phyloP scores from a whole-genome alignment of 2,329 filamentous ascomycete genomes.

The Teratosphaeriaceae sp. region DNA sequence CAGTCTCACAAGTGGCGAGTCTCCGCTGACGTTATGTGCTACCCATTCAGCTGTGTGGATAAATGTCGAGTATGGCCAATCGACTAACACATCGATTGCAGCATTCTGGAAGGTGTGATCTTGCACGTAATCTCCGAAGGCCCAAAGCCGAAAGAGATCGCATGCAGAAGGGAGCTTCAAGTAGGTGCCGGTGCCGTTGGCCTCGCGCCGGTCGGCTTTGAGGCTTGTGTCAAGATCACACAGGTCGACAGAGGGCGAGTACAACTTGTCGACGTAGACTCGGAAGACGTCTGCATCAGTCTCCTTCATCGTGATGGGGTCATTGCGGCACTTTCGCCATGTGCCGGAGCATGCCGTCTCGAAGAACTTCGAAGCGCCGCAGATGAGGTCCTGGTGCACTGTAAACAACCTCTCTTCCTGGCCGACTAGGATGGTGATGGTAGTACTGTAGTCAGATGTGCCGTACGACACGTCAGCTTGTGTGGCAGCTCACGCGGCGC shows the following conservation, averaged over 20 bases:
- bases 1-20: not conserved
- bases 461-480: too few relatives aligned
- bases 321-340: slow-evolving; percentile 8
- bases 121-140: slow-evolving; percentile 1
- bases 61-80: not conserved
- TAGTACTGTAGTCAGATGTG: not conserved
- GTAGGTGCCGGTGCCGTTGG: too few relatives aligned
- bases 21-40: not conserved
- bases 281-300: slow-evolving; percentile 9
- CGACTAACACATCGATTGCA: not conserved
- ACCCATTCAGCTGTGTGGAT: not conserved
- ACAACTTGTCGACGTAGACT: slow-evolving; percentile 14
- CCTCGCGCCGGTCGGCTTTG: too few relatives aligned
- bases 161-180: not conserved
- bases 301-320: slow-evolving; percentile 6
- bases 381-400: slow-evolving; percentile 12
- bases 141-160: not conserved
- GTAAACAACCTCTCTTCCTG: slow-evolving; percentile 3
- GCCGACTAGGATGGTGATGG: slow-evolving; percentile 10
- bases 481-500: too few relatives aligned
- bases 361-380: slow-evolving; percentile 11
- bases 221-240: not conserved
- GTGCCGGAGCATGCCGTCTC: slow-evolving; percentile 6
- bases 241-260: slow-evolving; percentile 4
- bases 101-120: slow-evolving; percentile 1